Conservation (phyloP, 1,139 yeast genomes). For the Debaryomyces sp. region DNA sequence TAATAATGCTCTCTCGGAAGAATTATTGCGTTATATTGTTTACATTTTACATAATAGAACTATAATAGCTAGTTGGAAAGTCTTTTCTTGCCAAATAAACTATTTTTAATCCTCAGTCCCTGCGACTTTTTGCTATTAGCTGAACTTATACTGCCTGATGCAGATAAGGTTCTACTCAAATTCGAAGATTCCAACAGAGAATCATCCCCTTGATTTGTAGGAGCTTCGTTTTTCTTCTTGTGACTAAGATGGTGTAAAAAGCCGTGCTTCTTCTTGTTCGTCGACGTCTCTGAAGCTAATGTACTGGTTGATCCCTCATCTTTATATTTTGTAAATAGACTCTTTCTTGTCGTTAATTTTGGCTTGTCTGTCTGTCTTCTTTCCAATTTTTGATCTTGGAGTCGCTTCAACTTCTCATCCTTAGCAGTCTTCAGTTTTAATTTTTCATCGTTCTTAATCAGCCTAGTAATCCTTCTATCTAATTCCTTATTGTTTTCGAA, state of each 20-base stretch:
- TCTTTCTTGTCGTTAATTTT: conserved; percentile 8
- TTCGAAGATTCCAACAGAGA: conserved; percentile 15
- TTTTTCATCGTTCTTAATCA: conserved; percentile 35
- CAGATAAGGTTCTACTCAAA: conserved; percentile 19
- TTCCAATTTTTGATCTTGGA: conserved; percentile 16
- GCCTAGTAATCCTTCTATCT: conserved; percentile 33
- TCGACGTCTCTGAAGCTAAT: conserved; percentile 3
- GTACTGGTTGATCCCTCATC: not conserved
- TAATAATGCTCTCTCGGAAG: not conserved
- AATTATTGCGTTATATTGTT: not conserved
- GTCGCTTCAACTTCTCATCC: conserved; percentile 21
- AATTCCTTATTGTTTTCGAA: conserved; percentile 25
- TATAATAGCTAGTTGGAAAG: not conserved
- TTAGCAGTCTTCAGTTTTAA: conserved; percentile 24
- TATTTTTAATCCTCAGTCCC: conserved; percentile 4
- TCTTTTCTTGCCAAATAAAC: conserved; percentile 15
- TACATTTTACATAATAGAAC: conserved; percentile 1
- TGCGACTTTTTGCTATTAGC: conserved; percentile 17
- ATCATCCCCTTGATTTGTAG: conserved; percentile 11
- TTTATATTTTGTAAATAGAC: not conserved
- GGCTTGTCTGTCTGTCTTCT: conserved; percentile 16
- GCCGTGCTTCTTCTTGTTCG: conserved; percentile 25
- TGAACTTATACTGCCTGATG: conserved; percentile 22
- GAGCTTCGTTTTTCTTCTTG: conserved; percentile 16
- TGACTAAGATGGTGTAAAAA: conserved; percentile 25